A percentile compares a stretch with the other conserved stretches of the same genome.
These are phyloP conservation scores for Diplodia mutila DNA, from an alignment of 2,329 filamentous ascomycete genomes.

Conservation along the genomic window DNA sequence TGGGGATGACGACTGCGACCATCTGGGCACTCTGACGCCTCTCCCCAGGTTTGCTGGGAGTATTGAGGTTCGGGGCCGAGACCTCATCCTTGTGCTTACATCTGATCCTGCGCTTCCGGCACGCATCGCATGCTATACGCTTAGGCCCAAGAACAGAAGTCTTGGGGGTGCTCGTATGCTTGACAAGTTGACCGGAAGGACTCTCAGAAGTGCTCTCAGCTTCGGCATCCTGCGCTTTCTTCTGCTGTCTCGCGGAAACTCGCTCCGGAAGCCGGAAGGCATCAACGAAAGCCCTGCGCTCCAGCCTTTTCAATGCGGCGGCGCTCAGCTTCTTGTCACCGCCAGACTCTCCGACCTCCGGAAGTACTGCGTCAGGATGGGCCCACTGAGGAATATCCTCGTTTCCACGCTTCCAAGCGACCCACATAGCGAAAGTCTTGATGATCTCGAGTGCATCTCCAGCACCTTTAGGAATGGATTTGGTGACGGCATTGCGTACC, in stretches of 20 bases:
- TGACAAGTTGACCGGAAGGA: slow-evolving; percentile 34
- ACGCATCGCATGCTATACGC: slow-evolving; percentile 64
- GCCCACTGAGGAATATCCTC: slow-evolving; percentile 66
- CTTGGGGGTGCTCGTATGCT: slow-evolving; percentile 55
- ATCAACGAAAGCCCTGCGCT: slow-evolving; percentile 55
- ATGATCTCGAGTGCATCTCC: slow-evolving; percentile 65
- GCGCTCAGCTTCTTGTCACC: slow-evolving; percentile 59
- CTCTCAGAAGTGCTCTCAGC: not conserved
- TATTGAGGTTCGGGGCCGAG: slow-evolving; percentile 26
- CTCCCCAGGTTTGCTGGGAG: not conserved
- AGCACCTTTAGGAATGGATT: slow-evolving; percentile 65
- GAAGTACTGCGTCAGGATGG: slow-evolving; percentile 58
- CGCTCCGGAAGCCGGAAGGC: slow-evolving; percentile 49
- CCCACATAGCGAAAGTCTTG: slow-evolving; percentile 66
- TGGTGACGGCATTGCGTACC: slow-evolving; percentile 62
- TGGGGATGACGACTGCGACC: slow-evolving; percentile 23
- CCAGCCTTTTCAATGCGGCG: slow-evolving; percentile 59
- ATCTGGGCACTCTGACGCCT: slow-evolving; percentile 22
- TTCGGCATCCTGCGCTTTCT: slow-evolving; percentile 30
- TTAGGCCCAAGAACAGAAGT: slow-evolving; percentile 64
- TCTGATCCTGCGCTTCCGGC: slow-evolving; percentile 63
- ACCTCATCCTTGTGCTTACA: slow-evolving; percentile 66
- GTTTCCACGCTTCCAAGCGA: slow-evolving; percentile 69
- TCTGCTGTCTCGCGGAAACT: slow-evolving; percentile 43
- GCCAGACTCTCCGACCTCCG: slow-evolving; percentile 39